phyloP scores from a whole-genome alignment of 331 rosid genomes.

The Quercus phellos region DNA sequence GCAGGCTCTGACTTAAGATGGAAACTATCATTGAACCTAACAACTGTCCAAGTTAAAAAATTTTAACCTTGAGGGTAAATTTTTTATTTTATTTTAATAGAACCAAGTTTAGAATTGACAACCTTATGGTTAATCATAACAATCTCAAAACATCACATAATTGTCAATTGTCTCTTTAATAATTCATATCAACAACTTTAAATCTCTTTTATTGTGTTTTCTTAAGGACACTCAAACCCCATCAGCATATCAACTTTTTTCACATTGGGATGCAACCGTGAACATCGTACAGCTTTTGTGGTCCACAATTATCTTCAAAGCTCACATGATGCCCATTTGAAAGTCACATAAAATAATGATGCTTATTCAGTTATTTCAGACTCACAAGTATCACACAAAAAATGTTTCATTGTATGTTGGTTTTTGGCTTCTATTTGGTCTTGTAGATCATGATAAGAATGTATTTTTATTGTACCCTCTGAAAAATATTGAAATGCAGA shows the following conservation, averaged over 20 bases:
- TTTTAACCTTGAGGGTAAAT: background rate
- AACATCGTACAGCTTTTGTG: slow-evolving; percentile 28
- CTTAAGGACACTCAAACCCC: slow-evolving; percentile 30
- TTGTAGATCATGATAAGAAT: background rate
- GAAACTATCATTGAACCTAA: background rate
- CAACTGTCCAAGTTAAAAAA: background rate
- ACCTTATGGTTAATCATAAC: background rate
- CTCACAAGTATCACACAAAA: background rate
- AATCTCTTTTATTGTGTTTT: slow-evolving; percentile 23
- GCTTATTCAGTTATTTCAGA: slow-evolving; percentile 1
- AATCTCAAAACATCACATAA: background rate
- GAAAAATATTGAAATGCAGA: background rate
- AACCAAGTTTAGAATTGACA: background rate
- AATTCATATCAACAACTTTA: slow-evolving; percentile 14
- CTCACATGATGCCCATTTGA: slow-evolving; percentile 27
- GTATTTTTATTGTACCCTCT: background rate
- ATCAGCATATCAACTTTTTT: slow-evolving; percentile 20
- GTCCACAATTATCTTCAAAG: slow-evolving; percentile 24
- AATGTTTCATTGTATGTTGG: background rate
- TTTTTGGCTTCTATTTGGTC: slow-evolving; percentile 15
- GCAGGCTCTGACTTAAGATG: background rate
- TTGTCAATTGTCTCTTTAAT: slow-evolving; percentile 7
- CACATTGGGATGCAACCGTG: slow-evolving; percentile 35
- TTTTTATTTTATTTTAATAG: background rate
- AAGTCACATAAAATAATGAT: background rate